Evolutionary conservation across 2,329 filamentous ascomycete genomes (phyloP).

Genomic region (Mollisiaceae sp.): DNA sequence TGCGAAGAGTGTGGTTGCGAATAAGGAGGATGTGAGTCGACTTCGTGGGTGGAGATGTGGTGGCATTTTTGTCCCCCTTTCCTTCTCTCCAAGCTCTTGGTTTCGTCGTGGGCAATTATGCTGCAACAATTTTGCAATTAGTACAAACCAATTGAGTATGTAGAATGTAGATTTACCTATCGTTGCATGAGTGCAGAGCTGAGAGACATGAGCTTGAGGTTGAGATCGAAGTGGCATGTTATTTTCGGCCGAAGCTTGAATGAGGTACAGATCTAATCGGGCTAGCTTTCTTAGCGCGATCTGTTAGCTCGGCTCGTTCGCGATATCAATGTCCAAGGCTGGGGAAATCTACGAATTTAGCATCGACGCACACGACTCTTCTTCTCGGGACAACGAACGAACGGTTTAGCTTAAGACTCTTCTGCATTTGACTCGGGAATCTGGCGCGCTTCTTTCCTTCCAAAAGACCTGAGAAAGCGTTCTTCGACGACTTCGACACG

Average conservation of each 20-base stretch:
- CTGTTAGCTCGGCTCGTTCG: slow-evolving; percentile 7
- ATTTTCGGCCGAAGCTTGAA: slow-evolving; percentile 19
- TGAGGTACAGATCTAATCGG: slow-evolving; percentile 17
- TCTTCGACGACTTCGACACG: too few species aligned
- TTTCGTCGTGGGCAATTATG: slow-evolving; percentile 25
- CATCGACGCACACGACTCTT: slow-evolving; percentile 13
- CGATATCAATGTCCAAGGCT: slow-evolving; percentile 30
- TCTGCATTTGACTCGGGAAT: neutral
- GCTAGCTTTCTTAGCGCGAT: slow-evolving; percentile 18
- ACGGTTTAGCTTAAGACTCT: slow-evolving; percentile 11
- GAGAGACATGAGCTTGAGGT: slow-evolving; percentile 18
- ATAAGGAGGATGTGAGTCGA: slow-evolving; percentile 89
- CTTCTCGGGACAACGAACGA: neutral
- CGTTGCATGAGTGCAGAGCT: slow-evolving; percentile 16
- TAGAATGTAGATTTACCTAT: slow-evolving; percentile 25
- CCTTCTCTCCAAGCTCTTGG: neutral
- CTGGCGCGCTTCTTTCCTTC: neutral
- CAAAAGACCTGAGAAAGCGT: neutral
- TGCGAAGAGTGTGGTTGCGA: slow-evolving; percentile 87
- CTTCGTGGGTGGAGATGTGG: slow-evolving; percentile 91
- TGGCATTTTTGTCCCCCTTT: slow-evolving; percentile 62
- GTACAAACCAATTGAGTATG: slow-evolving; percentile 14
- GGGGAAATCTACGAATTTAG: slow-evolving; percentile 1
- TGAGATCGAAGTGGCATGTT: slow-evolving; percentile 20
- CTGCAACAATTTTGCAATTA: slow-evolving; percentile 17